Conservation (phyloP, 257 asterid genomes). For the Solanum boliviense region DNA sequence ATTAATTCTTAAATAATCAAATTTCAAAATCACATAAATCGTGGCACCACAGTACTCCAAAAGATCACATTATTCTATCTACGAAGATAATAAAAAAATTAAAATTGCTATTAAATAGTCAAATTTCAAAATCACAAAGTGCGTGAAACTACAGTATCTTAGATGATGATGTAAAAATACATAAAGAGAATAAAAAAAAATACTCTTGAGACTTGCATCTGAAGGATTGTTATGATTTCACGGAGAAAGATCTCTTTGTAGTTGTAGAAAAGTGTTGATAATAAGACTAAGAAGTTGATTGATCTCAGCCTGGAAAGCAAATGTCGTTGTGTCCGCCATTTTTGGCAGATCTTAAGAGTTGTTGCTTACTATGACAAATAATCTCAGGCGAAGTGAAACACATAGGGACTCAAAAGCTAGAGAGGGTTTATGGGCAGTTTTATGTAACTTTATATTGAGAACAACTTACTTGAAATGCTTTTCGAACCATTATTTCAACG, state of each 20-base stretch:
- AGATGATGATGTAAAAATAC: too few relatives aligned
- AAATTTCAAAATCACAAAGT: too few relatives aligned
- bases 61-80: too few relatives aligned
- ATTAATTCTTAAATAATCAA: background rate
- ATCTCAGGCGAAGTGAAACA: background rate
- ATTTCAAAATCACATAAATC: background rate
- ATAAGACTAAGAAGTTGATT: conserved; percentile 19
- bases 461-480: background rate
- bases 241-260: conserved; percentile 54
- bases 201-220: conserved; percentile 19
- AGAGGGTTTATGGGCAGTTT: background rate
- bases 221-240: conserved; percentile 41
- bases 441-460: background rate
- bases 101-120: too few relatives aligned
- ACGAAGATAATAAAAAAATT: too few relatives aligned
- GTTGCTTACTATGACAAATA: background rate
- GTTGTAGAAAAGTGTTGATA: conserved; percentile 43
- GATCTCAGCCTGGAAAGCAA: conserved; percentile 31
- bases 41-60: background rate
- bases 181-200: too few relatives aligned
- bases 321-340: conserved; percentile 36
- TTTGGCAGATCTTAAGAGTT: background rate
- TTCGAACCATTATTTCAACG: too few relatives aligned
- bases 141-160: too few relatives aligned
- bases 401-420: background rate